Evolutionary conservation across 148 eudicot species (phyloP).

Genomic region (Linanthus parryae): DNA sequence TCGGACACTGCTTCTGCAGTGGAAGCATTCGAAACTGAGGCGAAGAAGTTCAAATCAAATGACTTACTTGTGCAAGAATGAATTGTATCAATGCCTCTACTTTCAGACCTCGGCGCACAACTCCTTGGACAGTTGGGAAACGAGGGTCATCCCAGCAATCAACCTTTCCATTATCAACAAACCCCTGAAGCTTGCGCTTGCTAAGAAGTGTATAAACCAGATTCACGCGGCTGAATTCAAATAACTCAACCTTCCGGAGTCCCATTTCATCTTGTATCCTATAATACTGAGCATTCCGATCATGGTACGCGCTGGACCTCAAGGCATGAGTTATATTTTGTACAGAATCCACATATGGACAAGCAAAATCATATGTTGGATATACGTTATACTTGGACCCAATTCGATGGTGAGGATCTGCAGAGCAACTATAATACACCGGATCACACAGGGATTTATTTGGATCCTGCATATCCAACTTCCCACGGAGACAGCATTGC

Average conservation of each 20-base stretch:
- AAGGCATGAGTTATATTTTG: conserved; percentile 93
- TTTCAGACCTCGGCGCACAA: conserved; percentile 83
- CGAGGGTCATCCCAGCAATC: conserved; percentile 97
- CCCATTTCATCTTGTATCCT: conserved; percentile 87
- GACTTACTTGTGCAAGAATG: conserved; percentile 77
- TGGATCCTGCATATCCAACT: conserved; percentile 89
- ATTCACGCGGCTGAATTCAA: conserved; percentile 83
- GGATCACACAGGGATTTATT: conserved; percentile 89
- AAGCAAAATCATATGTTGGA: conserved; percentile 93
- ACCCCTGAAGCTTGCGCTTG: conserved; percentile 92
- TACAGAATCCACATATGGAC: conserved; percentile 86
- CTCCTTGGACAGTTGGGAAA: conserved; percentile 93
- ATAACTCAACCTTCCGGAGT: conserved; percentile 60
- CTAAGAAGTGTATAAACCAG: conserved; percentile 94
- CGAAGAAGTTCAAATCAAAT: too few species aligned
- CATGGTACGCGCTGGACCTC: conserved; percentile 91
- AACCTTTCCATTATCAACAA: conserved; percentile 86
- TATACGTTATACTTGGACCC: conserved; percentile 77
- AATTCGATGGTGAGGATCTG: conserved; percentile 74
- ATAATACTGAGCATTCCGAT: conserved; percentile 88
- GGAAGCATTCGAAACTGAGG: too few species aligned
- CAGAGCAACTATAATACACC: conserved; percentile 81
- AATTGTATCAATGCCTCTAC: conserved; percentile 83
- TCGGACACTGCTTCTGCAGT: not conserved
- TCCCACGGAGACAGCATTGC: conserved; percentile 80